Percentiles rank a stretch among this genome's conserved stretches.
phyloP scores from a whole-genome alignment of 2,329 filamentous ascomycete species.

The Clonostachys rhizophaga region DNA sequence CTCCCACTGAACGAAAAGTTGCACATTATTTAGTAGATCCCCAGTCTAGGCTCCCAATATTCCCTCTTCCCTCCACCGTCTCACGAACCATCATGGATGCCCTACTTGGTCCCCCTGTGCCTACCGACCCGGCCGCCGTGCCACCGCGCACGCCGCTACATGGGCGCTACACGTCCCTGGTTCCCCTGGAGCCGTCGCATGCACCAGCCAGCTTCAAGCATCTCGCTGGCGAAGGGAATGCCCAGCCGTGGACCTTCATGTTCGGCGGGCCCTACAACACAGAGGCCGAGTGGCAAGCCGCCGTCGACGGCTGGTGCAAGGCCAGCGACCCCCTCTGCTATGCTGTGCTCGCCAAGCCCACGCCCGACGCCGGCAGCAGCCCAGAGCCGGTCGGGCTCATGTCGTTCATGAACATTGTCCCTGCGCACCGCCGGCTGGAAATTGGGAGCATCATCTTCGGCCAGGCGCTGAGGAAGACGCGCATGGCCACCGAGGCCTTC shows the following conservation, averaged over 20 bases:
- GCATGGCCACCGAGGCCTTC: slow-evolving; percentile 51
- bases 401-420: slow-evolving; percentile 40
- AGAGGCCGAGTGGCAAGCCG: slow-evolving; percentile 10
- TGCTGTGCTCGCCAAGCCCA: slow-evolving; percentile 23
- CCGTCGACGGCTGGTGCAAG: slow-evolving; percentile 11
- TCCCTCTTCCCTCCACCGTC: too few relatives aligned
- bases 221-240: slow-evolving; percentile 22
- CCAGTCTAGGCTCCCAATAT: too few relatives aligned
- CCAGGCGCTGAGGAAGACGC: slow-evolving; percentile 43
- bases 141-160: slow-evolving; percentile 13
- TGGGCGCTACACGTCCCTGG: slow-evolving; percentile 21
- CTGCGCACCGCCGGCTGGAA: slow-evolving; percentile 45
- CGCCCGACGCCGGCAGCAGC: slow-evolving; percentile 14
- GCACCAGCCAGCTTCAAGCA: slow-evolving; percentile 19
- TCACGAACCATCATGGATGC: neutral
- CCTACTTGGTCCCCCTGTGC: slow-evolving; percentile 9
- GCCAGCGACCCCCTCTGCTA: slow-evolving; percentile 34
- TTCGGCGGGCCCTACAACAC: slow-evolving; percentile 14
- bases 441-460: slow-evolving; percentile 52
- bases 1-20: too few relatives aligned
- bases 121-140: slow-evolving; percentile 5
- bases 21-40: too few relatives aligned
- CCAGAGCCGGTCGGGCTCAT: slow-evolving; percentile 33
- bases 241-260: slow-evolving; percentile 26
- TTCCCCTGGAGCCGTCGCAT: slow-evolving; percentile 17